A percentile compares a stretch with the other conserved stretches of the same genome.
Conservation (phyloP, 2,329 filamentous ascomycete genomes). For the Metarhizium humberi region DNA sequence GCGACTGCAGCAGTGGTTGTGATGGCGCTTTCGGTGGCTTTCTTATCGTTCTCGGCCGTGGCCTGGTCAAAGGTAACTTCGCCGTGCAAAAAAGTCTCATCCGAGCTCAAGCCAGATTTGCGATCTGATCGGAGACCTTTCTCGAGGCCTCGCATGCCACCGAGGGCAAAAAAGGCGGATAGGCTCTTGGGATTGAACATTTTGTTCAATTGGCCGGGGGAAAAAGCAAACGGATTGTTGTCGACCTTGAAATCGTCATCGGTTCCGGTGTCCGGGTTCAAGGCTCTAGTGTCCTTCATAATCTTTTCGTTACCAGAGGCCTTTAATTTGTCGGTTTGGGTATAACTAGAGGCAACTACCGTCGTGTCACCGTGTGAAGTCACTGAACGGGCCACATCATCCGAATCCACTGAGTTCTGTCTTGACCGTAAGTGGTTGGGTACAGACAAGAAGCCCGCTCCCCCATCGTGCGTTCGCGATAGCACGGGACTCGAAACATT, state of each 20-base stretch:
- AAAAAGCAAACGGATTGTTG: conserved; percentile 78
- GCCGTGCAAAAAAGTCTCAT: conserved; percentile 61
- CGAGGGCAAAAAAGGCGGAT: conserved; percentile 69
- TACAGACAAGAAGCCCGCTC: conserved; percentile 53
- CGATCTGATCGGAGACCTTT: conserved; percentile 68
- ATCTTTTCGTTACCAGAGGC: conserved; percentile 42
- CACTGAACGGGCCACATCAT: conserved; percentile 49
- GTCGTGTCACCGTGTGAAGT: conserved; percentile 56
- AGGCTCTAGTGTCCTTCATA: conserved; percentile 56
- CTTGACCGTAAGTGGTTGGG: conserved; percentile 49
- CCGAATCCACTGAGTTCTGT: conserved; percentile 62
- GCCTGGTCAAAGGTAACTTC: conserved; percentile 65
- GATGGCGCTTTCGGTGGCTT: conserved; percentile 20
- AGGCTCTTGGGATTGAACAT: conserved; percentile 85
- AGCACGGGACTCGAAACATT: conserved; percentile 56
- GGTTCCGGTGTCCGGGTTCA: conserved; percentile 67
- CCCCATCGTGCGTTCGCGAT: conserved; percentile 34
- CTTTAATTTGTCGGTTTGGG: conserved; percentile 31
- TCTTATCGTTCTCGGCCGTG: conserved; percentile 29
- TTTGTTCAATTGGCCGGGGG: conserved; percentile 75
- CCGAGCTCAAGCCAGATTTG: conserved; percentile 62
- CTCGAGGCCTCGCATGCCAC: conserved; percentile 69
- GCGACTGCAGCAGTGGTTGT: not conserved
- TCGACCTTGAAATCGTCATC: conserved; percentile 67
- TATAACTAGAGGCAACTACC: conserved; percentile 36